Percentiles rank a stretch among this genome's conserved stretches.
These are phyloP conservation scores for Termitomyces eurrhizus DNA, from an alignment of 768 basidiomycete species.

Conservation along the genomic window DNA sequence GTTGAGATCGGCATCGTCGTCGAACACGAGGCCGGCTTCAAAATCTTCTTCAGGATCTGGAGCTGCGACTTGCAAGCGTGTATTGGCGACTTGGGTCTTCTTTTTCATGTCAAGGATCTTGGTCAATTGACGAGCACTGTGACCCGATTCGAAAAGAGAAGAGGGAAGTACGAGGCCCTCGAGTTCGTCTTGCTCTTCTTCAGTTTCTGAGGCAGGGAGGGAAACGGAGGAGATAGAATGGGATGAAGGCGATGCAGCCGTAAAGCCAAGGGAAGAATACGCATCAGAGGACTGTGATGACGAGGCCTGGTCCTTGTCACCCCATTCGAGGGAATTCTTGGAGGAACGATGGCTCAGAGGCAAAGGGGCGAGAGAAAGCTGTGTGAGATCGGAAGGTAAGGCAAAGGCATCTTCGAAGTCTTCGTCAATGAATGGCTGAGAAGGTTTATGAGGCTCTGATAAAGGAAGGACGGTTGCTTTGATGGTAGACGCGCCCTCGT, in stretches of 20 bases:
- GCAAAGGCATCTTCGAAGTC: slow-evolving; percentile 84
- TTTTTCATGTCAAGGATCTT: slow-evolving; percentile 54
- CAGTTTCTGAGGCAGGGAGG: slow-evolving; percentile 68
- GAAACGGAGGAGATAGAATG: slow-evolving; percentile 65
- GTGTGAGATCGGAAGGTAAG: slow-evolving; percentile 75
- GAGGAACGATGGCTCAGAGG: slow-evolving; percentile 75
- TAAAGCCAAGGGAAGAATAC: slow-evolving; percentile 76
- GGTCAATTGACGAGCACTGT: slow-evolving; percentile 48
- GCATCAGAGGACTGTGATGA: slow-evolving; percentile 88
- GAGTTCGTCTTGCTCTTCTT: slow-evolving; percentile 70
- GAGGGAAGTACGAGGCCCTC: slow-evolving; percentile 80
- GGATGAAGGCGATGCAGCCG: slow-evolving; percentile 67
- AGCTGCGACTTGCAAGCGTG: slow-evolving; percentile 43
- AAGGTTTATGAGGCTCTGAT: slow-evolving; percentile 27
- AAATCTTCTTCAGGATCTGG: slow-evolving; percentile 82
- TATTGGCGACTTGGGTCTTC: slow-evolving; percentile 40
- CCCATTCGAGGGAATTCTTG: slow-evolving; percentile 82
- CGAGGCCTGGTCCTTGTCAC: slow-evolving; percentile 77
- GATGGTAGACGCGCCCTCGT: slow-evolving; percentile 82
- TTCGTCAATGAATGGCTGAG: slow-evolving; percentile 53
- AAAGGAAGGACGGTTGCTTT: slow-evolving; percentile 58
- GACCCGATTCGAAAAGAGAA: slow-evolving; percentile 69
- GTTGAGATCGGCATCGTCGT: slow-evolving; percentile 79
- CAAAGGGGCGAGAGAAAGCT: slow-evolving; percentile 76
- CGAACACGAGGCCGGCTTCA: slow-evolving; percentile 79